phyloP scores from a whole-genome alignment of 768 basidiomycete genomes.

The Leccinum boreale region DNA sequence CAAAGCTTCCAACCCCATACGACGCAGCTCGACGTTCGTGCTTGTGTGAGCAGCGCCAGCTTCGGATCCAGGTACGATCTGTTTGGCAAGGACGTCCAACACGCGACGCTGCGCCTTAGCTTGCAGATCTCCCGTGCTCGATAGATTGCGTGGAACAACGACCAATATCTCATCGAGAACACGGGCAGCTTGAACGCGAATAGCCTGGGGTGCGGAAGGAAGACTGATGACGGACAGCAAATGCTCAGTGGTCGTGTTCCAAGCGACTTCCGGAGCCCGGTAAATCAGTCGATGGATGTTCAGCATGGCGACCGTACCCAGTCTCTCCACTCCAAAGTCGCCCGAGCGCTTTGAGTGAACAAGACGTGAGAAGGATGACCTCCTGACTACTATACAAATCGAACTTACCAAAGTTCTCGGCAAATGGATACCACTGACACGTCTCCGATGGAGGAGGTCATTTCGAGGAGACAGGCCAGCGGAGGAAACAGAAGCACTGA shows the following conservation, averaged over 20 bases:
- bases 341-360: conserved; percentile 62
- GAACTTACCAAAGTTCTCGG: conserved; percentile 68
- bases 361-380: conserved; percentile 1
- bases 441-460: conserved; percentile 52
- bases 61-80: conserved; percentile 53
- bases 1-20: conserved; percentile 86
- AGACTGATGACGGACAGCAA: conserved; percentile 75
- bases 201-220: conserved; percentile 63
- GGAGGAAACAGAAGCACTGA: conserved; percentile 31
- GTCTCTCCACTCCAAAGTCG: conserved; percentile 89
- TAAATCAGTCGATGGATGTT: conserved; percentile 89
- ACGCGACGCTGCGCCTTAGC: conserved; percentile 76
- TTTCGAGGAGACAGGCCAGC: conserved; percentile 40
- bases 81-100: conserved; percentile 78
- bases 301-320: conserved; percentile 73
- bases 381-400: not conserved
- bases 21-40: conserved; percentile 70
- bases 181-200: conserved; percentile 86
- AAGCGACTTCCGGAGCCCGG: conserved; percentile 78
- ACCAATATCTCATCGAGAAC: conserved; percentile 82
- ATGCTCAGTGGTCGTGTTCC: conserved; percentile 79
- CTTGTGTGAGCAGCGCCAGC: conserved; percentile 41
- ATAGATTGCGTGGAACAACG: conserved; percentile 69
- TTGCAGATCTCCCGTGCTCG: conserved; percentile 57
- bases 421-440: conserved; percentile 87